Conservation (phyloP, 768 basidiomycete genomes). For the Auricularia sp. region DNA sequence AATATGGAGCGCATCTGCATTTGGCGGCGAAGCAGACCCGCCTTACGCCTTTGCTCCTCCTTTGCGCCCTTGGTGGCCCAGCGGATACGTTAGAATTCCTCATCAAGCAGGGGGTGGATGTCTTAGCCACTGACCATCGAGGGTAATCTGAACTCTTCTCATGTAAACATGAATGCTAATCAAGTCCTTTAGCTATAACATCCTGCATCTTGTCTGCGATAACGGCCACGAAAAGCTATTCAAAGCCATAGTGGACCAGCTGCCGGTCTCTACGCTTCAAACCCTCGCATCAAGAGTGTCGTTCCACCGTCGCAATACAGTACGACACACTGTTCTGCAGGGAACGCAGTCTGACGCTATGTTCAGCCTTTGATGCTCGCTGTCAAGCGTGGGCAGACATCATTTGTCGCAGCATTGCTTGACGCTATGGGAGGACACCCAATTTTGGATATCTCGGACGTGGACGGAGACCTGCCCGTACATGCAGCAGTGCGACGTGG, state of each 20-base stretch:
- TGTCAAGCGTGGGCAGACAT: constrained; percentile 25
- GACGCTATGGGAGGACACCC: not conserved
- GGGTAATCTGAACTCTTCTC: constrained; percentile 23
- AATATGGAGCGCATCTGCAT: constrained; percentile 33
- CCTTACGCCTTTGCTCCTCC: constrained; percentile 38
- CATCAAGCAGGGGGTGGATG: constrained; percentile 35
- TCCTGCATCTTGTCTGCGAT: constrained; percentile 39
- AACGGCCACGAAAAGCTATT: constrained; percentile 21
- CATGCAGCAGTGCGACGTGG: constrained; percentile 34
- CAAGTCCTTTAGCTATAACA: constrained; percentile 36
- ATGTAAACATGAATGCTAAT: no score
- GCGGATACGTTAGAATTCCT: constrained; percentile 38
- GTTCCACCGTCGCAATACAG: constrained; percentile 36
- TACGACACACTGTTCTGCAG: constrained; percentile 11
- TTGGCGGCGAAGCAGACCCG: constrained; percentile 30
- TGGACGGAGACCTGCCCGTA: constrained; percentile 40
- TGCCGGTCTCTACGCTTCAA: constrained; percentile 40
- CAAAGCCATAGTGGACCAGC: constrained; percentile 35
- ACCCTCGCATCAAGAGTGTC: constrained; percentile 36
- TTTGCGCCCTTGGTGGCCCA: constrained; percentile 22
- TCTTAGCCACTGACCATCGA: constrained; percentile 31
- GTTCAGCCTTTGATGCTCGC: constrained; percentile 46
- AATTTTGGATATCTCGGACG: constrained; percentile 25
- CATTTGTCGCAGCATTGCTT: constrained; percentile 26
- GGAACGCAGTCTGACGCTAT: not conserved